Conservation (phyloP, 2,329 filamentous ascomycete species). For the Epichloe gansuensis region DNA sequence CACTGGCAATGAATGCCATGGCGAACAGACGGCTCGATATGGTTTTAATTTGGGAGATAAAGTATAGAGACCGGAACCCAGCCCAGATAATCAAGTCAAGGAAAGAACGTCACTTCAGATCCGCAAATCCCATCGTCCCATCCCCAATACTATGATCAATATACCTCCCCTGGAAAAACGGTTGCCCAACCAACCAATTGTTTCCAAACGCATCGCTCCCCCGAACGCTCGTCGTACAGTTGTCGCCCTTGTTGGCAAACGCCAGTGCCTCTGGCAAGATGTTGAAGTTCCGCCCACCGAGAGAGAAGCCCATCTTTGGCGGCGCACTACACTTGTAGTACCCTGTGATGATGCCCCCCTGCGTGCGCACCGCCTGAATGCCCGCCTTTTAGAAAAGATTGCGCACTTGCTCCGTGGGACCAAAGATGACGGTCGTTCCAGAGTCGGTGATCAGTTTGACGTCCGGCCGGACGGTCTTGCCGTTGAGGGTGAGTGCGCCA, state of each 20-base stretch:
- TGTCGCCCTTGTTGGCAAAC: constrained; percentile 7
- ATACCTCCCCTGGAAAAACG: constrained; percentile 12
- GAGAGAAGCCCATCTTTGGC: constrained; percentile 8
- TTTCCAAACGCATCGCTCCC: constrained; percentile 6
- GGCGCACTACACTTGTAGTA: constrained; percentile 9
- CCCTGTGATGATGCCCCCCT: constrained; percentile 6
- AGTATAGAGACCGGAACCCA: no score
- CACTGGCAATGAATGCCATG: no score
- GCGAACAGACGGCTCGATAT: no score
- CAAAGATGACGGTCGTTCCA: constrained; percentile 10
- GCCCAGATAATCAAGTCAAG: neutral
- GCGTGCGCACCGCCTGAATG: constrained; percentile 4
- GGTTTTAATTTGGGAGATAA: no score
- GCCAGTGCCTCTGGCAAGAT: constrained; percentile 9
- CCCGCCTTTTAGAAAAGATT: constrained; percentile 8
- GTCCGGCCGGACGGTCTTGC: neutral
- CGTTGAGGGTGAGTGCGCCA: neutral
- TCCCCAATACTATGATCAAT: constrained; percentile 10
- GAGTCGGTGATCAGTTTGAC: constrained; percentile 9
- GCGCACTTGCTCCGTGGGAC: constrained; percentile 7
- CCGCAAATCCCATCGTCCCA: constrained; percentile 9
- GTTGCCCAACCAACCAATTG: constrained; percentile 11
- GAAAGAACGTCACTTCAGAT: neutral
- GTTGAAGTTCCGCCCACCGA: constrained; percentile 9
- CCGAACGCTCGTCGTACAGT: constrained; percentile 11